Evolutionary conservation across 2,329 filamentous ascomycete species (phyloP), one percentile per base, ranked within the genome.

Genomic region (Cladosporium sp.): DNA sequence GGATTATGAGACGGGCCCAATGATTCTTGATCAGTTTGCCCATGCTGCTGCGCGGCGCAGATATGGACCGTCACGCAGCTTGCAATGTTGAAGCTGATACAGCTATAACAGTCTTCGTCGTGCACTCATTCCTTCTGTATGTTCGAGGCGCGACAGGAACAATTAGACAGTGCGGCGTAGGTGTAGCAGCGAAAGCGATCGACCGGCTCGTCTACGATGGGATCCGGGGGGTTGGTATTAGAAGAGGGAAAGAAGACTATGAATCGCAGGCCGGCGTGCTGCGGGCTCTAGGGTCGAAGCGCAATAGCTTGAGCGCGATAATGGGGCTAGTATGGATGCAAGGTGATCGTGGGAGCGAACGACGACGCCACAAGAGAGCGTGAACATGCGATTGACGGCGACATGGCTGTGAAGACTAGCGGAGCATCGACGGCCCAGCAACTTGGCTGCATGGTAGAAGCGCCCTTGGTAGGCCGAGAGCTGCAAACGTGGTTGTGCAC

Each of bases 21-120:
- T 99, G 94, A 80, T 97, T 97, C 84, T 99, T 99, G 80, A 99
- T 97, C 73, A 99, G 87, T 78, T 88, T 94, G 76, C 94, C 94
- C 94, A 99, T 99, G 54, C 49, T 58, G 65, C 64, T 76, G 63
- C 42, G 51, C 59, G 42, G 51, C 50, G 60, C 51, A 39, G 38
- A 20, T 38, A 39, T 19, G 17, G 25, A 30, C 39, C 36, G 20
- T 34, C 19, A 20, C 34, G 43, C 50, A 55, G 54, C 54, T 7
- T 38, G 42, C 19, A 34, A 49, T 39, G 40, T 45, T 28, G 40
- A 40, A 56, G 54, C 54, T 49, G 30, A 19, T 14, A 39, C 54
- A 56, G 42, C 54, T 56, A 56, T 56, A 43, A 40, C 19, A 20
- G 22, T 11, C 54, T 42, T 49, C 28, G 30, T 47, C 40, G 19